A percentile compares a stretch with the other conserved stretches of the same genome.
Evolutionary conservation across 2,329 filamentous ascomycete species (phyloP).

Genomic region (Coniochaeta pulveracea): DNA sequence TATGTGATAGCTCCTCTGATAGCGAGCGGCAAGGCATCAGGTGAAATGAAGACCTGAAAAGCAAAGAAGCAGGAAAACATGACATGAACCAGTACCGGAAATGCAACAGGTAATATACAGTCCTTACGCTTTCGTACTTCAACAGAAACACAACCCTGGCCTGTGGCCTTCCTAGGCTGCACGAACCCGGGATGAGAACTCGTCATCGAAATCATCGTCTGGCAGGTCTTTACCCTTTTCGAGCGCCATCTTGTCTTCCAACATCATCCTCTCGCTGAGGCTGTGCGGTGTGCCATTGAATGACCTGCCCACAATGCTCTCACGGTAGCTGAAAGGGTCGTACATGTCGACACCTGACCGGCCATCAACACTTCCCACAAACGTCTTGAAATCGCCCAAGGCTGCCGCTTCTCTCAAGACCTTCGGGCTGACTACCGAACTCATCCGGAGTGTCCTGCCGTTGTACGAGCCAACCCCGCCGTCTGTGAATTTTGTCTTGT

Average conservation of each 20-base stretch:
- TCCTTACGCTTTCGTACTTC: no score
- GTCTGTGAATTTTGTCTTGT: background rate
- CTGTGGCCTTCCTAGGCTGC: no score
- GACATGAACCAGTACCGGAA: no score
- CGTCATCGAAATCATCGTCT: background rate
- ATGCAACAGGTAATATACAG: no score
- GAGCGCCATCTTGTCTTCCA: slow-evolving; percentile 12
- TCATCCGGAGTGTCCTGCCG: slow-evolving; percentile 23
- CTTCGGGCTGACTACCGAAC: slow-evolving; percentile 24
- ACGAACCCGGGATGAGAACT: no score
- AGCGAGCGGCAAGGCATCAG: no score
- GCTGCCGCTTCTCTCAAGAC: slow-evolving; percentile 25
- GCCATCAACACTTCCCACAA: slow-evolving; percentile 28
- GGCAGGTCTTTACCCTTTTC: background rate
- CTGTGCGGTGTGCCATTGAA: slow-evolving; percentile 17
- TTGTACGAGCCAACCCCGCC: slow-evolving; percentile 25
- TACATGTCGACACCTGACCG: slow-evolving; percentile 16
- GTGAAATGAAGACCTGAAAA: no score
- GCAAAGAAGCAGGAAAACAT: no score
- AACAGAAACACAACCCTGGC: no score
- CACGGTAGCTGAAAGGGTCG: slow-evolving; percentile 17
- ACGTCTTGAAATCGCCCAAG: slow-evolving; percentile 24
- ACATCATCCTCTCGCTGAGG: slow-evolving; percentile 20
- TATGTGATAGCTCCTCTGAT: no score
- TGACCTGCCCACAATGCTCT: no score